These are phyloP conservation scores for Salix udensis DNA, from an alignment of 345 rosid genomes.

Conservation along the genomic window DNA sequence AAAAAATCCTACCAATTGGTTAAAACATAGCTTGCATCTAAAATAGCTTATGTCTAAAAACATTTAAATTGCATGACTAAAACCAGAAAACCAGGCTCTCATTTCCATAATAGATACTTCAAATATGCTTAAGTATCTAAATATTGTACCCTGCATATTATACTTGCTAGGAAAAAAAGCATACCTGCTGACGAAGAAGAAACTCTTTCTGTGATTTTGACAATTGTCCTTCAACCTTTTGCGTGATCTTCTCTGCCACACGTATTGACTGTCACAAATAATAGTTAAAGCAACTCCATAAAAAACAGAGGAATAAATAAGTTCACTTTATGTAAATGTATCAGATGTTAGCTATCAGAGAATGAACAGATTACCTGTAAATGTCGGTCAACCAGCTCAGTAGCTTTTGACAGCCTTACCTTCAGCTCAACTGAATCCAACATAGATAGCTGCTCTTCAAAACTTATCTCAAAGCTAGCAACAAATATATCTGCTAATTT, in stretches of 20 bases:
- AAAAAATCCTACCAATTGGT: neutral
- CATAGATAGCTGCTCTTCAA: slow-evolving; percentile 94
- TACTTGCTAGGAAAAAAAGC: slow-evolving; percentile 17
- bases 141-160: neutral
- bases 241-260: slow-evolving; percentile 97
- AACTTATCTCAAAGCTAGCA: slow-evolving; percentile 98
- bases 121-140: neutral
- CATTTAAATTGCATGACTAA: neutral
- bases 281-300: slow-evolving; percentile 24
- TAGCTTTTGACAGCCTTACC: slow-evolving; percentile 90
- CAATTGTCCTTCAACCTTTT: slow-evolving; percentile 96
- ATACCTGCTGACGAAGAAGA: slow-evolving; percentile 98
- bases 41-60: neutral
- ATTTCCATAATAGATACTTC: neutral
- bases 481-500: slow-evolving; percentile 99
- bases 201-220: slow-evolving; percentile 98
- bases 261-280: slow-evolving; percentile 86
- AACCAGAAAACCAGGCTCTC: neutral
- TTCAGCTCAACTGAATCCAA: slow-evolving; percentile 91
- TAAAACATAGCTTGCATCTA: neutral
- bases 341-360: slow-evolving; percentile 7
- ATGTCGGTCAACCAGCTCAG: slow-evolving; percentile 95
- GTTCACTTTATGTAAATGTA: slow-evolving; percentile 5
- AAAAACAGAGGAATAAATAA: slow-evolving; percentile 19
- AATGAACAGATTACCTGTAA: slow-evolving; percentile 62